phyloP scores from a whole-genome alignment of 2,329 filamentous ascomycete genomes.

The Colletotrichum sp. region DNA sequence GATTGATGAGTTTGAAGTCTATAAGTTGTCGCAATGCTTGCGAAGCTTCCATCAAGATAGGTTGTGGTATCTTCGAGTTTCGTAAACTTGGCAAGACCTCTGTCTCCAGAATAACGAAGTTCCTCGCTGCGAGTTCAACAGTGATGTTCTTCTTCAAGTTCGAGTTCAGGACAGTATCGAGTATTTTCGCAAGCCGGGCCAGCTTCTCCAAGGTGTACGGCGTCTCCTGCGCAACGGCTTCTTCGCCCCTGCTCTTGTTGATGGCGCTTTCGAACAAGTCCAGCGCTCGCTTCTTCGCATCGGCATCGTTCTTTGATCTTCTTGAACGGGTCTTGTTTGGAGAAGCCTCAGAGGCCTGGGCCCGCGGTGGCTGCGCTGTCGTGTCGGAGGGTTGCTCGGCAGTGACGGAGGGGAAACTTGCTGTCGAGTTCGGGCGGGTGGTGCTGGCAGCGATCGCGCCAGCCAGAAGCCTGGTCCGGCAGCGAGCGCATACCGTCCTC shows the following conservation, averaged over 20 bases:
- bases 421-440: slow-evolving; percentile 13
- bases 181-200: background rate
- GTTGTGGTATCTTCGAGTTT: background rate
- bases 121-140: background rate
- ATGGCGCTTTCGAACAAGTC: slow-evolving; percentile 22
- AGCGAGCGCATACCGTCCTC: slow-evolving; percentile 38
- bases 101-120: background rate
- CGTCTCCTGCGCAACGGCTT: background rate
- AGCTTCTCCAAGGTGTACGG: background rate
- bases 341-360: background rate
- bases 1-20: background rate
- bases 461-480: slow-evolving; percentile 24
- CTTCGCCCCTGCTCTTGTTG: background rate
- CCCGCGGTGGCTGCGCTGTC: background rate
- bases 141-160: background rate
- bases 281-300: slow-evolving; percentile 1
- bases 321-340: background rate
- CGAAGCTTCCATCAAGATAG: background rate
- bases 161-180: background rate
- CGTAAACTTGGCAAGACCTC: background rate
- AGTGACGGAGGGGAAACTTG: background rate
- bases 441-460: background rate
- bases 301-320: background rate
- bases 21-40: background rate
- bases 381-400: background rate